Evolutionary conservation across 805 yeast species (phyloP), one percentile per base, ranked within the genome.

Genomic region (Saturnispora quitensis): DNA sequence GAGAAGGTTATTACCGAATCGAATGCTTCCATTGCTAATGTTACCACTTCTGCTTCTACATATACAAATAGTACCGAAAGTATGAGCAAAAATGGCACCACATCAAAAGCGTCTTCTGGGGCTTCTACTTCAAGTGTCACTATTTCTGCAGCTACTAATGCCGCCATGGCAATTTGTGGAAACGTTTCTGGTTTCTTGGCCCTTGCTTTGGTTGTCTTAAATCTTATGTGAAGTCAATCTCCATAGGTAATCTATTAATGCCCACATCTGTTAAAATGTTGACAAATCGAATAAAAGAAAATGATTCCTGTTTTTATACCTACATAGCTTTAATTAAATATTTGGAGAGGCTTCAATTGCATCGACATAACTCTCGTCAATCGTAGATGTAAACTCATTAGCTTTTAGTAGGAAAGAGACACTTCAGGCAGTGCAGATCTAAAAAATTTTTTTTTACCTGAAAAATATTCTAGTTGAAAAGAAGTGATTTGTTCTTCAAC

Each of bases 401-500:
- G 34, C 34, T 13, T 31, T 31, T 4, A 12, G 22, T 31, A 31
- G 13, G 12, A 25, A 25, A 5, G 28, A 17, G 8, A 4, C 5
- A 38, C 24, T 40, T 40, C 52, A 38, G 24, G 18, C 34, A 13
- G 33, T 28, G 33, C 17, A 40, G 24, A 17, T 45, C 20, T 20
- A 33, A 45, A 45, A 45, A 45, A 45, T 22, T 15, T 13, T 31
- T 45, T 45, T 33, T 45, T 15, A n/a, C 13, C 22, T 40, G 44
- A 40, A 40, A 40, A 40, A 38, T 38, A 38, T 38, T 38, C 9
- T 20, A 18, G 12, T 6, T 18, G 2, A 1, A 38, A 18, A 5
- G 13, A 18, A 48, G 45, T 25, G 20, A 15, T 25, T 34, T 49
- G 40, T 51, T 49, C 45, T 45, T 20, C 12, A 13, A 50, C 44